Evolutionary conservation across 139 green algal species (phyloP).

Genomic region (Edaphochlamys debaryana): DNA sequence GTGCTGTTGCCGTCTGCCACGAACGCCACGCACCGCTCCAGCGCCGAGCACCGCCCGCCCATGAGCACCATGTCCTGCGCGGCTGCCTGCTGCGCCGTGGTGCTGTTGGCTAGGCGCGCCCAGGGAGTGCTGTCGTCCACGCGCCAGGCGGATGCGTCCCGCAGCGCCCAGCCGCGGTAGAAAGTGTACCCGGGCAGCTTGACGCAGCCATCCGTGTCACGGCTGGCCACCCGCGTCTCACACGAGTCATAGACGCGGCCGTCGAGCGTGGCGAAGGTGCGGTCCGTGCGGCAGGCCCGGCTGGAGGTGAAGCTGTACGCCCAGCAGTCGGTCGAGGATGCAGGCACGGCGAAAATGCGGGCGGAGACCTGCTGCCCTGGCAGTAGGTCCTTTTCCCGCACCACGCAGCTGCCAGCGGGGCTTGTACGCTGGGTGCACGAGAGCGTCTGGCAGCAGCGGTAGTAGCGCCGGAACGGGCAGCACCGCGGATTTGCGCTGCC

Average conservation of each 20-base stretch:
- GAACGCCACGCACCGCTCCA: constrained; percentile 15
- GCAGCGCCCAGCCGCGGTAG: neutral
- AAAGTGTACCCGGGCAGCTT: constrained; percentile 40
- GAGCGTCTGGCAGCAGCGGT: constrained; percentile 24
- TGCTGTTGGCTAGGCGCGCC: neutral
- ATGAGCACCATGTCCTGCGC: constrained; percentile 34
- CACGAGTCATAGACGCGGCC: constrained; percentile 16
- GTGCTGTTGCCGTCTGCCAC: constrained; percentile 16
- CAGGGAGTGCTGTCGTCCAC: constrained; percentile 26
- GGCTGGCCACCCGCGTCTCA: neutral
- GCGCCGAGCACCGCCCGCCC: constrained; percentile 15
- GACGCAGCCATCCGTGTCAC: constrained; percentile 24
- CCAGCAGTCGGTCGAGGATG: constrained; percentile 24
- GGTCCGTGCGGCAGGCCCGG: constrained; percentile 9
- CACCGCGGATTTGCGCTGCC: neutral
- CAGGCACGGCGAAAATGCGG: constrained; percentile 30
- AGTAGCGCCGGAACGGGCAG: constrained; percentile 25
- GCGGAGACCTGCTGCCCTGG: constrained; percentile 15
- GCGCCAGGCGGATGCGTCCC: neutral
- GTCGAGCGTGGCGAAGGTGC: neutral
- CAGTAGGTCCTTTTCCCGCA: constrained; percentile 20
- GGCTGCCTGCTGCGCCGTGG: neutral
- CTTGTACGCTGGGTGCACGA: neutral
- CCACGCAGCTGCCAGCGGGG: constrained; percentile 15
- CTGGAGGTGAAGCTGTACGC: constrained; percentile 2